phyloP scores from a whole-genome alignment of 2,329 filamentous ascomycete species.

The Mariannaea sp. region DNA sequence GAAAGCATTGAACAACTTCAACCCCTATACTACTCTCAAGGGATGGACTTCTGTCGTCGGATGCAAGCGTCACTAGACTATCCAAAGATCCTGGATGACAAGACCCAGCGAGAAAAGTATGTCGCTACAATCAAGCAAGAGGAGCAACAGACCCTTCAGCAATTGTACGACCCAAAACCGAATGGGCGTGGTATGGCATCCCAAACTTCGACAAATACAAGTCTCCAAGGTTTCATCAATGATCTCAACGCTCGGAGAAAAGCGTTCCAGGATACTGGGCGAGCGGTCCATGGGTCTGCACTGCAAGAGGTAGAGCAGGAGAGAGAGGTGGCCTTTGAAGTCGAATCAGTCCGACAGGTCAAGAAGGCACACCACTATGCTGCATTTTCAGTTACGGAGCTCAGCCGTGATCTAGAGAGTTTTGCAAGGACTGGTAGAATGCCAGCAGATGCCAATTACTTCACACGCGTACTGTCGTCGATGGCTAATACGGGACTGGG shows the following conservation, averaged over 20 bases:
- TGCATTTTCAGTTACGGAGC: constrained; percentile 49
- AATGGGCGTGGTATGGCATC: constrained; percentile 19
- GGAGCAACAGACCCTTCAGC: constrained; percentile 61
- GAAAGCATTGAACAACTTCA: constrained; percentile 61
- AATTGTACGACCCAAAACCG: constrained; percentile 57
- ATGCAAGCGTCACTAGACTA: constrained; percentile 54
- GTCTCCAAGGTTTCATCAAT: constrained; percentile 25
- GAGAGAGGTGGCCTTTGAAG: constrained; percentile 61
- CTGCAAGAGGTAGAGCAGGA: constrained; percentile 65
- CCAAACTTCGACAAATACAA: constrained; percentile 21
- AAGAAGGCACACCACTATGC: constrained; percentile 52
- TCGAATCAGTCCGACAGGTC: constrained; percentile 60
- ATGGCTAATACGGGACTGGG: neutral
- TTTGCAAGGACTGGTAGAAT: constrained; percentile 56
- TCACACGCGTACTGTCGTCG: neutral
- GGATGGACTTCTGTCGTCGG: constrained; percentile 62
- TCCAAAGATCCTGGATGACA: constrained; percentile 48
- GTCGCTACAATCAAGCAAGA: constrained; percentile 47
- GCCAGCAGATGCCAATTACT: constrained; percentile 38
- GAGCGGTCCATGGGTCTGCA: constrained; percentile 52
- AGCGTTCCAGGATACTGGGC: constrained; percentile 33
- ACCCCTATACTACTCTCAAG: constrained; percentile 63
- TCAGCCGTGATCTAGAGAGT: constrained; percentile 53
- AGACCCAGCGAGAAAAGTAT: constrained; percentile 41
- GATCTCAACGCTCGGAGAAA: constrained; percentile 31